Conservation (phyloP, 495 filamentous ascomycete genomes). For the Sabuloglossum arenarium region DNA sequence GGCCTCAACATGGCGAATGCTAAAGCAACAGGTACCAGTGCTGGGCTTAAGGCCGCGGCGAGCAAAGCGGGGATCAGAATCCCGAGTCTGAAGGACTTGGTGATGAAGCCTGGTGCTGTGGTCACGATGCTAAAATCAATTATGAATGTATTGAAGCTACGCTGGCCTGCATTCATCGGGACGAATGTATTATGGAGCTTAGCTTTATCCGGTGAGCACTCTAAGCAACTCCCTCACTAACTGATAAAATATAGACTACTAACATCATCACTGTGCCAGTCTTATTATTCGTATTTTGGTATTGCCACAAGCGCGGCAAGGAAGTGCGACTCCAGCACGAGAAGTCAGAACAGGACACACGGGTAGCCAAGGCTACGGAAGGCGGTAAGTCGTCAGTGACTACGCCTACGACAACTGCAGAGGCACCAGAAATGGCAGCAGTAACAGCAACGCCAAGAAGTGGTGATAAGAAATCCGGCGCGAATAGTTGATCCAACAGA, state of each 20-base stretch:
- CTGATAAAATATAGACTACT: neutral
- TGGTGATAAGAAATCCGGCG: no score
- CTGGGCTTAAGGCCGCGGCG: conserved; percentile 26
- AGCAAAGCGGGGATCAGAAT: conserved; percentile 21
- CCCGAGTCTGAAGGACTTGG: conserved; percentile 53
- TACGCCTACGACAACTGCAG: neutral
- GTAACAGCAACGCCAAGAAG: neutral
- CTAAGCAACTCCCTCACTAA: neutral
- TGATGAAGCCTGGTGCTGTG: conserved; percentile 67
- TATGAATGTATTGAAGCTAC: conserved; percentile 57
- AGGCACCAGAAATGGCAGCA: neutral
- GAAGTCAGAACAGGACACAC: neutral
- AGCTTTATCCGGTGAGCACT: conserved; percentile 53
- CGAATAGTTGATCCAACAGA: no score
- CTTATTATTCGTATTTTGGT: conserved; percentile 83
- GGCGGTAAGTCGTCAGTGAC: neutral
- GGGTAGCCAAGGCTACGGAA: neutral
- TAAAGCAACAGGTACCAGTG: conserved; percentile 21
- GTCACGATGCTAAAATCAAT: conserved; percentile 66
- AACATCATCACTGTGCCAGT: conserved; percentile 26
- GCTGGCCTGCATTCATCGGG: conserved; percentile 69
- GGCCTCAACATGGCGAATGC: conserved; percentile 17
- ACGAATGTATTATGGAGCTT: conserved; percentile 72
- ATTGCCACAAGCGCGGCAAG: conserved; percentile 81
- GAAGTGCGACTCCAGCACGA: conserved; percentile 66